Evolutionary conservation across 1,139 yeast species (phyloP), one percentile per base, ranked within the genome.

Genomic region (Candida tropicalis): DNA sequence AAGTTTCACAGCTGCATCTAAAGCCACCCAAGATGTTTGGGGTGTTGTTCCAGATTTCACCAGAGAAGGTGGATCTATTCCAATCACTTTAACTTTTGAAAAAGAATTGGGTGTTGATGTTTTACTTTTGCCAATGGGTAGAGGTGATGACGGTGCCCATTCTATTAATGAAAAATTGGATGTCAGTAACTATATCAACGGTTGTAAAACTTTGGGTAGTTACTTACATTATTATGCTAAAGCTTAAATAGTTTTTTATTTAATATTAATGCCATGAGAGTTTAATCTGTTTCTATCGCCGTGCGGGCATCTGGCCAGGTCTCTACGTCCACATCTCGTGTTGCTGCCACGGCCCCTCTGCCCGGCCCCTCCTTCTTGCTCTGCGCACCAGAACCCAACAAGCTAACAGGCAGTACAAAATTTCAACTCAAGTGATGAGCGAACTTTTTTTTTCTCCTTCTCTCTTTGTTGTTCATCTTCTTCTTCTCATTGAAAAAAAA

Each of bases 61-160:
- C 44, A 85, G 99, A 73, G 99, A 93, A 72, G 98, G 99, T 60
- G 99, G 99, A 25, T 90, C 97, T 3, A 93, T 93, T 59, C 99
- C 99, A 55, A 90, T 93, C 62, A 91, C 99, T 32, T 72, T 93
- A 56, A 84, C 96, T 39, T 93, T 93, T 70, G 96, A 93, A 73
- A 77, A 89, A 58, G 82, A 84, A 61, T 79, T 93, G 60, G 84
- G 87, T 57, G 87, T 95, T 32, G 84, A 84, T 53, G 98, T 91
- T 27, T 76, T 93, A 52, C 75, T 93, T 60, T 79, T 93, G 57
- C 99, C 99, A 52, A 87, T 93, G 87, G 99, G 99, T 54, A 85
- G 96, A 69, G 99, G 98, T 57, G 98, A 93, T 63, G 99, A 95
- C 59, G 99, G 99, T 56, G 99, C 99, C 40, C 99, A 95, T 66